Evolutionary conservation across 768 basidiomycete species (phyloP), one percentile per base, ranked within the genome.

Genomic region (Hebeloma cylindrosporum): DNA sequence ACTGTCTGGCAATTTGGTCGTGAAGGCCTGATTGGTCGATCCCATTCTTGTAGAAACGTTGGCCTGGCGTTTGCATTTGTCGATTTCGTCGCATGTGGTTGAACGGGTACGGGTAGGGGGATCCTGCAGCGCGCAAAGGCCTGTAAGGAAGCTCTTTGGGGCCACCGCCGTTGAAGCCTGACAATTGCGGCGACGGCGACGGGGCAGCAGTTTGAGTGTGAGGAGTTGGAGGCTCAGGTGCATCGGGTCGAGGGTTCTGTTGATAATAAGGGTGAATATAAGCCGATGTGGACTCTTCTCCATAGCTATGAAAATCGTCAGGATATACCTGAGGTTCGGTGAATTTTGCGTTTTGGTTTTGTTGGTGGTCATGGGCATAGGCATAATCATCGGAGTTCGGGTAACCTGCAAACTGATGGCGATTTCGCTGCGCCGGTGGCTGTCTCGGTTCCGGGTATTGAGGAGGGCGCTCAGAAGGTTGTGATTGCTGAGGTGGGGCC

Each of bases 71-170:
- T 1, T 68, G 49, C 33, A 71, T 72, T 7, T 64, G 59, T 33
- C 74, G 61, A 33, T 71, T 73, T 0, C 87, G 78, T 17, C 79
- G 79, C 32, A 89, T 81, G 45, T 88, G 87, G 11, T 76, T 73
- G 65, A 82, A 91, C 0, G 86, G 86, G 60, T 80, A 86, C 0
- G 88, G 88, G 47, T 87, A 89, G 2, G 88, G 88, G 3, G 88
- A 90, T 7, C 88, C 86, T 4, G 69, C 76, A 4, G 77, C 77
- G 7, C 72, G 70, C 2, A 79, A 67, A 0, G 82, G 79, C 49
- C 78, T 82, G 52, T 72, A 74, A 0, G 69, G 67, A 23, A 68
- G 57, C 4, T 66, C 62, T 45, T 71, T 65, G 29, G 62, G 65
- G 45, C 21, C 62, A 63, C 70, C 30, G 28, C 51, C n/a, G n/a